Percentiles rank a stretch among this genome's conserved stretches.
Conservation (phyloP, 352 stramenopile genomes). For the Pythium pyrilobum region DNA sequence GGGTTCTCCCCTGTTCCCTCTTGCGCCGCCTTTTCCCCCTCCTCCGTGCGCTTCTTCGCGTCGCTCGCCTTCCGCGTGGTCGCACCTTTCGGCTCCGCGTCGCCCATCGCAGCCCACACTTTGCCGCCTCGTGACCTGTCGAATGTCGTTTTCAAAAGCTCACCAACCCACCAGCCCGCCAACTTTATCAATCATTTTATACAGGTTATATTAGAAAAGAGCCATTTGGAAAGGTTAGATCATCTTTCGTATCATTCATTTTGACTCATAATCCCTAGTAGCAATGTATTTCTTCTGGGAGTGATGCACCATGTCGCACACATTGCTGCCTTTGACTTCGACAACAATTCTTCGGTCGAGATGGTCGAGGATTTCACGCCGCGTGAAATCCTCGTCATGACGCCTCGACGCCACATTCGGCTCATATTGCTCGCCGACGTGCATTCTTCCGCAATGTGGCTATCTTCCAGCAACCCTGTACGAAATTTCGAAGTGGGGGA, state of each 20-base stretch:
- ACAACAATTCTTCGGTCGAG: too few relatives aligned
- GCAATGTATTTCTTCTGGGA: not conserved
- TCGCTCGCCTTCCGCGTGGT: conserved; percentile 9
- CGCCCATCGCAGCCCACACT: conserved; percentile 12
- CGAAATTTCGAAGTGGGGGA: too few relatives aligned
- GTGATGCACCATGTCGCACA: conserved; percentile 25
- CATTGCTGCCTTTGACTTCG: conserved; percentile 1
- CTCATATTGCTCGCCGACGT: too few relatives aligned
- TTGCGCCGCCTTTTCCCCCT: not conserved
- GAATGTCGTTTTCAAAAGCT: conserved; percentile 15
- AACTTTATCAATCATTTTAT: conserved; percentile 15
- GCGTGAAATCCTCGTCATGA: not conserved
- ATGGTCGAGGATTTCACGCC: not conserved
- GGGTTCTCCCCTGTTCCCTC: conserved; percentile 21
- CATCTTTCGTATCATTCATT: not conserved
- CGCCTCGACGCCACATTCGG: not conserved
- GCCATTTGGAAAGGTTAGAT: not conserved
- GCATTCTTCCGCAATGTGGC: not conserved
- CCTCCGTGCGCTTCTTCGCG: conserved; percentile 8
- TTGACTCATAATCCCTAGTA: not conserved
- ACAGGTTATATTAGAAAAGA: not conserved
- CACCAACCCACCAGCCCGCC: conserved; percentile 11
- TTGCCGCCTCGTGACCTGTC: conserved; percentile 8
- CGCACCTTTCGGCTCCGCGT: conserved; percentile 10
- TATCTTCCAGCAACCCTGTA: too few relatives aligned